Percentiles rank a stretch among this genome's conserved stretches.
These are phyloP conservation scores for Tuber umbilicatum DNA, from an alignment of 495 filamentous ascomycete genomes.

Conservation along the genomic window DNA sequence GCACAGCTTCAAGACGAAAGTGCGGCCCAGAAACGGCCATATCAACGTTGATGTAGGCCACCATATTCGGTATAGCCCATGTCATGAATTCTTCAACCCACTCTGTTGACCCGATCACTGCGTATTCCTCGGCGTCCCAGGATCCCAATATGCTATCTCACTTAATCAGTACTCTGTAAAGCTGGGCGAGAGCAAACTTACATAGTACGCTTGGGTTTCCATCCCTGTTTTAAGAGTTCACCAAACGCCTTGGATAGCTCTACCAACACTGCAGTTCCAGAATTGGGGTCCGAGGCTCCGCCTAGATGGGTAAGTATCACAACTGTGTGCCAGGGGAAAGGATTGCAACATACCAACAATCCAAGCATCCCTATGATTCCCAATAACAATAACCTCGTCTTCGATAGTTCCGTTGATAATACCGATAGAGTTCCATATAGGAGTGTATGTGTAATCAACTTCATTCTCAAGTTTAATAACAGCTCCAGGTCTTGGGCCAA, in stretches of 20 bases:
- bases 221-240: conserved; percentile 45
- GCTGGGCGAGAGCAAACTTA: conserved; percentile 1
- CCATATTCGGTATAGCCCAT: conserved; percentile 67
- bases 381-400: conserved; percentile 83
- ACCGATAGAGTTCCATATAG: conserved; percentile 92
- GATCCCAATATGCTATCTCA: conserved; percentile 54
- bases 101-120: conserved; percentile 52
- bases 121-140: conserved; percentile 71
- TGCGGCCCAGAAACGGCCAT: conserved; percentile 52
- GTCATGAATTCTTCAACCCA: conserved; percentile 70
- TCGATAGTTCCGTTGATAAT: conserved; percentile 82
- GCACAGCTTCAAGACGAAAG: conserved; percentile 45
- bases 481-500: conserved; percentile 72
- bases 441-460: conserved; percentile 82
- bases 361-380: conserved; percentile 90
- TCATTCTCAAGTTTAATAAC: conserved; percentile 77
- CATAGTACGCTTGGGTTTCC: conserved; percentile 53
- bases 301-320: conserved; percentile 10
- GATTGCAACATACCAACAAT: conserved; percentile 46
- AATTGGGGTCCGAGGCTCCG: conserved; percentile 48
- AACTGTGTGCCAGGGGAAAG: background rate
- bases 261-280: conserved; percentile 46
- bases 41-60: conserved; percentile 70
- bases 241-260: conserved; percentile 46
- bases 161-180: background rate